Conservation (phyloP, 768 basidiomycete species). For the Tylopilus rubrobrunneus region DNA sequence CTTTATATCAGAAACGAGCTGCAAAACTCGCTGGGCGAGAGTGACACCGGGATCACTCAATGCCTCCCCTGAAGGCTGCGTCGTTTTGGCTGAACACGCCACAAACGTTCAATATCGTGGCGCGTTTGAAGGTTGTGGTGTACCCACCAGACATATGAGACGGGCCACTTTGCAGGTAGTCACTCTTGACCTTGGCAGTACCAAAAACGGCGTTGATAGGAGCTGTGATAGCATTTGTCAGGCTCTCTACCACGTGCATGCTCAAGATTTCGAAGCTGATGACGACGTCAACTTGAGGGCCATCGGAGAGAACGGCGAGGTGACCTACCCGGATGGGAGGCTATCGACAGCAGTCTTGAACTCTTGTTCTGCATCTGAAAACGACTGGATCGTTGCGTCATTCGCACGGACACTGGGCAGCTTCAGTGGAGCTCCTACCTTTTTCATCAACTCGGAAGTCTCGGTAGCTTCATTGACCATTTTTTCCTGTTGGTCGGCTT, state of each 20-base stretch:
- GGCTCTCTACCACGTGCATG: not conserved
- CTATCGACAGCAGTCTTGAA: conserved; percentile 16
- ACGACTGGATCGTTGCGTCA: conserved; percentile 5
- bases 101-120: too few species aligned
- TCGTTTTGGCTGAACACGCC: not conserved
- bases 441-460: conserved; percentile 17
- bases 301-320: not conserved
- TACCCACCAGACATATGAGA: not conserved
- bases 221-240: not conserved
- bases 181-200: not conserved
- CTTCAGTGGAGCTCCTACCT: not conserved
- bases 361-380: conserved; percentile 10
- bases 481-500: too few species aligned
- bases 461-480: conserved; percentile 5
- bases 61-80: not conserved
- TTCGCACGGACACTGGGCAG: too few species aligned
- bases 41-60: too few species aligned
- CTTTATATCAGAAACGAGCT: too few species aligned
- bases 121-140: too few species aligned
- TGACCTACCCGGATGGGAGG: conserved; percentile 12
- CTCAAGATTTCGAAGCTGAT: not conserved
- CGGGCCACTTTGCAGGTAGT: not conserved
- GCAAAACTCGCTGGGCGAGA: too few species aligned
- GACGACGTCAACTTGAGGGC: not conserved
- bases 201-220: not conserved